Evolutionary conservation across 2,329 filamentous ascomycete species (phyloP).

Genomic region (Ascochyta clinopodiicola): DNA sequence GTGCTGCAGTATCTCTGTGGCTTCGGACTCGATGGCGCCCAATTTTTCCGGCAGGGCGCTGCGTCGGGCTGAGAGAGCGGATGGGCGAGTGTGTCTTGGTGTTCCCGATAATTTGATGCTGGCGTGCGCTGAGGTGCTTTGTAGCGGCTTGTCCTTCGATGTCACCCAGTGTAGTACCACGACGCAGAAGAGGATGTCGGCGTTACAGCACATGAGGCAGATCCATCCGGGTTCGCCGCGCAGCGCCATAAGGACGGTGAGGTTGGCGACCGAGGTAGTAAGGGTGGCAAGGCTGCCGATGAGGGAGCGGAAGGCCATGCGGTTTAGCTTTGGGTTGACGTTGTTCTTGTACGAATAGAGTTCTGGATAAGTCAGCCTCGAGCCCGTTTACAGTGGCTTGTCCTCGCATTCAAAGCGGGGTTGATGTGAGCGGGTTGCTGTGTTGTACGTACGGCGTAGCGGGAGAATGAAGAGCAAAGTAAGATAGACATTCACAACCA

Average conservation of each 20-base stretch:
- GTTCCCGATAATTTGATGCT: neutral
- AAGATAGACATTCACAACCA: slow-evolving; percentile 67
- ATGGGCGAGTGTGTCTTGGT: neutral
- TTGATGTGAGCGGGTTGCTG: no score
- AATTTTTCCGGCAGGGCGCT: neutral
- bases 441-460: slow-evolving; percentile 56
- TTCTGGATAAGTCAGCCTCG: slow-evolving; percentile 42
- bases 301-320: slow-evolving; percentile 64
- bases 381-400: neutral
- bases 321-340: slow-evolving; percentile 55
- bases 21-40: neutral
- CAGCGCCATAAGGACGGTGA: slow-evolving; percentile 64
- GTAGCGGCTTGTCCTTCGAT: slow-evolving; percentile 28
- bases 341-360: slow-evolving; percentile 63
- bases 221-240: slow-evolving; percentile 70
- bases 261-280: slow-evolving; percentile 64
- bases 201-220: slow-evolving; percentile 70
- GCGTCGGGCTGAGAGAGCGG: neutral
- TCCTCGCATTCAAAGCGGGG: no score
- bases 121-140: neutral
- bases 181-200: slow-evolving; percentile 67
- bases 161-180: slow-evolving; percentile 69
- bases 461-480: slow-evolving; percentile 69
- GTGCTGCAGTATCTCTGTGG: no score
- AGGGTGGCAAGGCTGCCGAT: slow-evolving; percentile 65